phyloP scores from a whole-genome alignment of 805 yeast genomes.

The Hanseniaspora vineae region DNA sequence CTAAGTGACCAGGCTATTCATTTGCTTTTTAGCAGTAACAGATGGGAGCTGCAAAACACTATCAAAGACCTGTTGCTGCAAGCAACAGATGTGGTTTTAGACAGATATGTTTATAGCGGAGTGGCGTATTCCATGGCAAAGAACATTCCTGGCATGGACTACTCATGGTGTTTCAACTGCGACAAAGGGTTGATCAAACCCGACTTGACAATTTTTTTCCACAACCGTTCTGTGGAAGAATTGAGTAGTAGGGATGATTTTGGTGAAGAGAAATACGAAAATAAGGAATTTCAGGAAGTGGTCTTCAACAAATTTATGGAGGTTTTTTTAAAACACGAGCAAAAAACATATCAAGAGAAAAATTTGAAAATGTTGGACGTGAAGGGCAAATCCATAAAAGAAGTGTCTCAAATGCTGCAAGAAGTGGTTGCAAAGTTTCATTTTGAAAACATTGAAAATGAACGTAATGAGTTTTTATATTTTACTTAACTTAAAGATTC shows the following conservation, averaged over 20 bases:
- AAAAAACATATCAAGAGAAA: conserved; percentile 8
- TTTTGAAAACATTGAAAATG: not conserved
- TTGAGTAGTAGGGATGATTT: conserved; percentile 53
- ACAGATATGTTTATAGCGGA: conserved; percentile 87
- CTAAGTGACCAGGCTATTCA: conserved; percentile 64
- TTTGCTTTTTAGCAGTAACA: conserved; percentile 76
- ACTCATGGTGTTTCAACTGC: conserved; percentile 69
- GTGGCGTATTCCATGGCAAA: conserved; percentile 87
- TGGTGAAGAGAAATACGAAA: conserved; percentile 92
- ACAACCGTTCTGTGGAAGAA: conserved; percentile 30
- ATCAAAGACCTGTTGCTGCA: conserved; percentile 32
- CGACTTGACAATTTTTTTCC: conserved; percentile 68
- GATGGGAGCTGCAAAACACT: conserved; percentile 68
- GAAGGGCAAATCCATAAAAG: conserved; percentile 40
- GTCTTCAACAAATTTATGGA: conserved; percentile 51
- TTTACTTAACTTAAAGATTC: conserved; percentile 42
- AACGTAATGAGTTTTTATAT: not conserved
- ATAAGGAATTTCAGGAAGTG: conserved; percentile 51
- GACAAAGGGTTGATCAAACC: conserved; percentile 82
- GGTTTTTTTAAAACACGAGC: conserved; percentile 28
- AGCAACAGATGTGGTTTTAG: conserved; percentile 59
- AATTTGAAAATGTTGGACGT: conserved; percentile 44
- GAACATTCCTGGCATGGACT: conserved; percentile 32
- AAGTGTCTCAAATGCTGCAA: conserved; percentile 41
- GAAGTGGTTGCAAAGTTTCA: conserved; percentile 8